Evolutionary conservation across 331 rosid genomes (phyloP).

Genomic region (Stylosanthes scabra): DNA sequence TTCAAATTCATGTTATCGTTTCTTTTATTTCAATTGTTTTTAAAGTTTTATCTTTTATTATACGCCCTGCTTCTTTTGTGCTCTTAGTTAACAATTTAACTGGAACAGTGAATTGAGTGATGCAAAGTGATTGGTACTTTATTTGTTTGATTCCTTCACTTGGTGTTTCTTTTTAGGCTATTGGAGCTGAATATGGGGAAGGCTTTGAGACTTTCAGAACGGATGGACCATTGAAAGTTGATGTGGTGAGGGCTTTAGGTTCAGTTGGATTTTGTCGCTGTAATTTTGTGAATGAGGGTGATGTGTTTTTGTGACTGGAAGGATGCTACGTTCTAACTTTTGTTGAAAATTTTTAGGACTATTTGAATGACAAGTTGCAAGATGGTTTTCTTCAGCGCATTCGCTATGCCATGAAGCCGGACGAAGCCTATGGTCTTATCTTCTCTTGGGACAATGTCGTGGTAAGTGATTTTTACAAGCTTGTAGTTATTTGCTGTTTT

Average conservation of each 20-base stretch:
- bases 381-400: slow-evolving; percentile 93
- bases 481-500: not conserved
- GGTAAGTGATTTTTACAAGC: slow-evolving; percentile 53
- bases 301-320: slow-evolving; percentile 34
- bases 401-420: slow-evolving; percentile 99
- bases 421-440: slow-evolving; percentile 97
- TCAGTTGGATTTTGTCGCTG: not conserved
- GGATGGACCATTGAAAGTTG: slow-evolving; percentile 94
- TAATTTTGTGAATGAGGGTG: slow-evolving; percentile 28
- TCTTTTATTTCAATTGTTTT: too few relatives aligned
- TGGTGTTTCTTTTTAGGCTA: slow-evolving; percentile 61
- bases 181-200: slow-evolving; percentile 99
- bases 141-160: not conserved
- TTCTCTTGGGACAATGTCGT: slow-evolving; percentile 98
- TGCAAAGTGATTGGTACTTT: slow-evolving; percentile 24
- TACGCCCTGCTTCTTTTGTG: not conserved
- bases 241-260: slow-evolving; percentile 68
- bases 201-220: slow-evolving; percentile 96
- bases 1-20: too few relatives aligned
- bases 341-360: slow-evolving; percentile 67
- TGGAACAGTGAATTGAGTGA: slow-evolving; percentile 34
- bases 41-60: slow-evolving; percentile 3
- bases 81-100: slow-evolving; percentile 4
- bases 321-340: slow-evolving; percentile 45
- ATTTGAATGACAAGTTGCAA: slow-evolving; percentile 91